Evolutionary conservation across 2,329 filamentous ascomycete genomes (phyloP).

Genomic region (Incumbomyces delicatus): DNA sequence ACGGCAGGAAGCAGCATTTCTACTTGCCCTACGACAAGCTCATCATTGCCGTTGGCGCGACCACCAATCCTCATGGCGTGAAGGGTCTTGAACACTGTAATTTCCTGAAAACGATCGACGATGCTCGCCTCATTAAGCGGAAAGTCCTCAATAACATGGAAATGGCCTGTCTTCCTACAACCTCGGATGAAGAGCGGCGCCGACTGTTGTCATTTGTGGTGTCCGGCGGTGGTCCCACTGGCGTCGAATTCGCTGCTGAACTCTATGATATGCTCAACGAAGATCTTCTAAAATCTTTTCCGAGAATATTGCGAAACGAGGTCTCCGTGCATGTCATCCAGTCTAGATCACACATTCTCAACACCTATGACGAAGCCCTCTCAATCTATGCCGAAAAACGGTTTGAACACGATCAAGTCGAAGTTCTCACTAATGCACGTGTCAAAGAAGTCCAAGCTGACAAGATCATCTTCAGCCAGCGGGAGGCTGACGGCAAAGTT

Average conservation of each 20-base stretch:
- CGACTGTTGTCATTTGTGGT: conserved; percentile 91
- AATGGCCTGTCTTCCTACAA: conserved; percentile 83
- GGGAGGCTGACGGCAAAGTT: conserved; percentile 58
- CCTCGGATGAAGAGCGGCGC: conserved; percentile 73
- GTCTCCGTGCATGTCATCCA: conserved; percentile 97
- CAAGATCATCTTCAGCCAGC: conserved; percentile 81
- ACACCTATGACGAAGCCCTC: conserved; percentile 93
- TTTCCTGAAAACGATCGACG: conserved; percentile 90
- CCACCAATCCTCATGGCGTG: conserved; percentile 90
- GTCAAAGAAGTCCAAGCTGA: conserved; percentile 81
- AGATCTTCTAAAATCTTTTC: conserved; percentile 74
- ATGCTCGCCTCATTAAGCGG: conserved; percentile 83
- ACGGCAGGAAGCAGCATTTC: conserved; percentile 68
- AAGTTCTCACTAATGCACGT: conserved; percentile 83
- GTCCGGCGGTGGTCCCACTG: conserved; percentile 87
- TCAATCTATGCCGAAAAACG: conserved; percentile 85
- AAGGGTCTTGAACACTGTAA: conserved; percentile 88
- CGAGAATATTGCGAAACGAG: conserved; percentile 84
- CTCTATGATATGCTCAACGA: conserved; percentile 95
- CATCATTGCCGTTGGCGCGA: conserved; percentile 79
- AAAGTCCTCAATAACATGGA: conserved; percentile 83
- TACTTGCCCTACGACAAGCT: conserved; percentile 98
- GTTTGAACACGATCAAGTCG: conserved; percentile 82
- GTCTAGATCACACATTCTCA: conserved; percentile 85
- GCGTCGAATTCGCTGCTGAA: conserved; percentile 95